Base-by-base conservation (phyloP, 768 basidiomycete genomes). In the Pulveroboletus sp. region DNA sequence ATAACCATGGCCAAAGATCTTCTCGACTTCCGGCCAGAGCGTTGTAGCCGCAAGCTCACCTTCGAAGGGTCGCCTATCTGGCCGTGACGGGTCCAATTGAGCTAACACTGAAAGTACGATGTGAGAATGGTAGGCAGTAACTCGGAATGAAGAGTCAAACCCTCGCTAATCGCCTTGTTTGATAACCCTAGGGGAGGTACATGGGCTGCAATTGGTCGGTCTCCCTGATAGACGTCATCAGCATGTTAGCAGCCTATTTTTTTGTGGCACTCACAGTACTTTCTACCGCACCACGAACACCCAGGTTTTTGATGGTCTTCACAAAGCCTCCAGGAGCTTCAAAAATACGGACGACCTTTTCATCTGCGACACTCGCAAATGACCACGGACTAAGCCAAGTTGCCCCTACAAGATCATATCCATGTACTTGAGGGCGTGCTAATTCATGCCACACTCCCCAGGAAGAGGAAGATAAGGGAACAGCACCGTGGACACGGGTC, bases 1-100 rank as follows among this genome's bases (percentile, higher is more conserved):
- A 59, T 97, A 98, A 35, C 95, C 94, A 67, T 98, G 97, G 5
- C 95, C 97, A 65, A 97, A 99, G 1, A 99, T 75, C 65, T 99
- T 99, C 60, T 98, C 97, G 1, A 83, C 73, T 70, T 99, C 97
- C 0, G 95, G 97, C 97, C 97, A 99, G 1, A 98, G 75, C 1
- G 95, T 98, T 14, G 80, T 78, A 0, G 83, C 78, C 0, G 91
- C 85, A 1, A 98, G 76, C 65, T 97, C 94, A 11, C 90, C 91
- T 63, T 98, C 97, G 48, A 92, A 90, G 0, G 97, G 86, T n/a
- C 78, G 71, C 43, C 76, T 64, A 21, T 59, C 38, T 27, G 39
- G 33, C 45, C 46, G 40, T 24, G 49, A 57, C 2, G 38, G 51
- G 51, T 54, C 57, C 43, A 45, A 42, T 47, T 41, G 62, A 48